Evolutionary conservation across 352 stramenopile genomes (phyloP), one percentile per base, ranked within the genome.

Genomic region (Pythium angustatum): DNA sequence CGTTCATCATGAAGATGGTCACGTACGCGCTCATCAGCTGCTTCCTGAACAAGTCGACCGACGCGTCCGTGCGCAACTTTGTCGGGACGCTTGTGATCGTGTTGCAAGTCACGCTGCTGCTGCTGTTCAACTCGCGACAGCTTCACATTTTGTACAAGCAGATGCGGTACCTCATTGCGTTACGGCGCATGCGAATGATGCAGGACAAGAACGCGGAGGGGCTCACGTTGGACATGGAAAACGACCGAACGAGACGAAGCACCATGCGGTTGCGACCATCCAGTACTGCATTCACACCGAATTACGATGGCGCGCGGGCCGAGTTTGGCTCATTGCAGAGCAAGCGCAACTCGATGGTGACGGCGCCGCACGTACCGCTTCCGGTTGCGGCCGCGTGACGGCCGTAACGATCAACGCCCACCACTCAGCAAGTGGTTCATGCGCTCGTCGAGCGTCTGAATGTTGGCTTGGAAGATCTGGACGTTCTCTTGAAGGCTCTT

Each of bases 1-100:
- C 83, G 17, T 91, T 90, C 59, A 58, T 91, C n/a, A 87, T 91
- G 77, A 91, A 91, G 66, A 91, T 91, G 77, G 66, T 90, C 56
- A 91, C 83, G 40, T 91, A 91, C 62, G 83, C 80, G 40, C 77
- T 91, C n/a, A 89, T 91, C 68, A 88, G 77, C 33, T 84, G 75
- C 34, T 91, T 91, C 51, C 65, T 91, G n/a, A 88, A 79, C 17
- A 66, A 77, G 22, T 75, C 73, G 14, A 79, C 75, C 15, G 70
- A 87, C 8, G 62, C 54, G n/a, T 57, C 58, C 5, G 62, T 90
- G 47, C 79, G 83, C 28, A 66, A 88, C 30, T 81, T 87, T 24
- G 72, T 88, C 12, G 80, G 72, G 24, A 89, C 81, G 53, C 70
- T 88, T 15, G 79, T 89, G 27, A 85, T 92, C 21, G 33, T 90